Conservation (phyloP, 345 rosid genomes). For the Eucalyptus coolabah region DNA sequence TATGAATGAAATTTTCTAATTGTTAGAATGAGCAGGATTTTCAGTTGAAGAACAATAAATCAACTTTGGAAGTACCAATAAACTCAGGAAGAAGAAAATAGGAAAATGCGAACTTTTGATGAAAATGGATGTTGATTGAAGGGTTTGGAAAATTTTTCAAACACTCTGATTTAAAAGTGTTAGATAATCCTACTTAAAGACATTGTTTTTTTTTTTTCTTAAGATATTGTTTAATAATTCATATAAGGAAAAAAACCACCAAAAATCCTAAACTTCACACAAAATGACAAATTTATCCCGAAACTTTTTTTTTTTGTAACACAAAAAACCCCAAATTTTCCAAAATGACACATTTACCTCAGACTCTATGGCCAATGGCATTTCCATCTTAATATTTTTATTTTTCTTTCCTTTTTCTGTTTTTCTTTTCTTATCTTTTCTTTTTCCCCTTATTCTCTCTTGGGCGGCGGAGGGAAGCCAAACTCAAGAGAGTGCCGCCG, state of each 20-base stretch:
- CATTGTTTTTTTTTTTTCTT: fast-evolving
- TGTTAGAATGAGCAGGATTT: not conserved
- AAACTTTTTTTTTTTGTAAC: too few relatives aligned
- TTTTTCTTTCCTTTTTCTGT: too few relatives aligned
- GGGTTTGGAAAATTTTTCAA: not conserved
- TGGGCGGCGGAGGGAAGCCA: too few relatives aligned
- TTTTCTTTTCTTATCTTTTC: too few relatives aligned
- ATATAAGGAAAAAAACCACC: too few relatives aligned
- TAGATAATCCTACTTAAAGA: not conserved
- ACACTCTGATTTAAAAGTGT: not conserved
- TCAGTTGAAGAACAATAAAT: not conserved
- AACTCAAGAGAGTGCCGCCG: fast-evolving
- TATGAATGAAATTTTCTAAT: not conserved
- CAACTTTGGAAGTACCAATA: not conserved
- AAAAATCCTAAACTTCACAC: too few relatives aligned
- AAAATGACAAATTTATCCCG: too few relatives aligned
- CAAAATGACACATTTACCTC: too few relatives aligned
- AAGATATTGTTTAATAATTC: not conserved
- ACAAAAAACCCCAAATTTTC: too few relatives aligned
- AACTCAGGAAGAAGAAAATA: not conserved
- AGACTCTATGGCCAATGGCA: too few relatives aligned
- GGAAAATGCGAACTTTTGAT: not conserved
- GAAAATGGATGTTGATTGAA: not conserved
- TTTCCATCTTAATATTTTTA: too few relatives aligned
- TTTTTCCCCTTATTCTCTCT: too few relatives aligned